Conservation (phyloP, 257 asterid genomes). For the Penstemon davidsonii region DNA sequence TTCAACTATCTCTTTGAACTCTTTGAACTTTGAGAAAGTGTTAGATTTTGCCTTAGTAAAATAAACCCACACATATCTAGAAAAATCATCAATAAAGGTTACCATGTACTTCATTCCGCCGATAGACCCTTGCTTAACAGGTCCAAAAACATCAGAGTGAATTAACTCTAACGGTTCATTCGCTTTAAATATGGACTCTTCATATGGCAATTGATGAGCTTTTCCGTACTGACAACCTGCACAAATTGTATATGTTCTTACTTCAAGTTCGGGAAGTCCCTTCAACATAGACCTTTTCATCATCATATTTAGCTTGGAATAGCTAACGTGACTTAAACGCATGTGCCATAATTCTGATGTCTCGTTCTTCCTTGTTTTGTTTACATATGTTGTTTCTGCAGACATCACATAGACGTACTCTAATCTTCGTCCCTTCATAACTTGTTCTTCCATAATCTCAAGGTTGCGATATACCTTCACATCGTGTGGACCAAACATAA, state of each 20-base stretch:
- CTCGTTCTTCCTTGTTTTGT: constrained; percentile 27
- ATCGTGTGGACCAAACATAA: constrained; percentile 29
- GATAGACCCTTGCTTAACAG: neutral
- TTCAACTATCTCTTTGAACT: too few relatives aligned
- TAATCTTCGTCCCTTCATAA: constrained; percentile 14
- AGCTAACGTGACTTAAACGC: constrained; percentile 25
- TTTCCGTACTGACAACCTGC: neutral
- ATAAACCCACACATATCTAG: neutral
- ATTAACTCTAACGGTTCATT: neutral
- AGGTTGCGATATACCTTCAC: constrained; percentile 18
- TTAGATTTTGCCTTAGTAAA: neutral
- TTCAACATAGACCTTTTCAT: constrained; percentile 27
- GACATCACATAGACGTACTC: constrained; percentile 18
- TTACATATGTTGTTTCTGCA: constrained; percentile 28
- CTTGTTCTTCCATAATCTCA: neutral
- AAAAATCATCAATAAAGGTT: neutral
- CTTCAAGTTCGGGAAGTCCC: constrained; percentile 26
- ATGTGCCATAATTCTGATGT: constrained; percentile 24
- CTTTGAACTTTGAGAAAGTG: neutral
- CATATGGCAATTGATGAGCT: neutral
- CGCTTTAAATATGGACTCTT: neutral
- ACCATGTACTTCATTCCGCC: neutral
- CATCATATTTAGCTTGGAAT: constrained; percentile 26
- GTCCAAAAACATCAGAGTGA: neutral
- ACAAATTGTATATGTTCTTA: neutral